phyloP scores from a whole-genome alignment of 1,139 yeast species.

The Candida sp. region DNA sequence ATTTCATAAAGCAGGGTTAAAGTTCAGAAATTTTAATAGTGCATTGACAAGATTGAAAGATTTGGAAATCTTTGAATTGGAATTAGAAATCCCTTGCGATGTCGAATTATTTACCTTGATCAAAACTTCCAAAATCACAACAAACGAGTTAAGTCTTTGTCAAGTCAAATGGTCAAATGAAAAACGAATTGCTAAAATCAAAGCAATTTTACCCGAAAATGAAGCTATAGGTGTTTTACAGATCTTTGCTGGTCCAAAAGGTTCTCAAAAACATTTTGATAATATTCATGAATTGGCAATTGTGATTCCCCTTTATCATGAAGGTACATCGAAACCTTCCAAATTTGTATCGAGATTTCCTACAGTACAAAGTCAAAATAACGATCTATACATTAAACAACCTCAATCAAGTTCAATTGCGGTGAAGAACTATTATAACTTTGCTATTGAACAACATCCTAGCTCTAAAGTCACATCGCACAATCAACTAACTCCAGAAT shows the following conservation, averaged over 20 bases:
- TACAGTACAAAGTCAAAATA: slow-evolving; percentile 61
- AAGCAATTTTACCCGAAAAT: slow-evolving; percentile 73
- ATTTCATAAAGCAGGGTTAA: slow-evolving; percentile 57
- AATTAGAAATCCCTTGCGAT: slow-evolving; percentile 64
- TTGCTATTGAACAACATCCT: slow-evolving; percentile 64
- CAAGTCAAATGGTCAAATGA: slow-evolving; percentile 73
- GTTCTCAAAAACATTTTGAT: slow-evolving; percentile 55
- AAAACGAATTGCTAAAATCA: slow-evolving; percentile 68
- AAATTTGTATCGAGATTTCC: slow-evolving; percentile 73
- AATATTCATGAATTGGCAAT: slow-evolving; percentile 69
- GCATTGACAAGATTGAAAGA: slow-evolving; percentile 73
- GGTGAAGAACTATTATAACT: slow-evolving; percentile 57
- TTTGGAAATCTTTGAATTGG: slow-evolving; percentile 76
- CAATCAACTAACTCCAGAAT: slow-evolving; percentile 39
- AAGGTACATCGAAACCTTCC: slow-evolving; percentile 55
- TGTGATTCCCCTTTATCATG: slow-evolving; percentile 76
- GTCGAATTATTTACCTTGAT: slow-evolving; percentile 60
- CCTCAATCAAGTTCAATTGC: slow-evolving; percentile 75
- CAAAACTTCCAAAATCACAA: slow-evolving; percentile 48
- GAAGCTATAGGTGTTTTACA: slow-evolving; percentile 70
- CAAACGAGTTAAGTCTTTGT: slow-evolving; percentile 59
- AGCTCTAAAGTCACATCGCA: slow-evolving; percentile 46
- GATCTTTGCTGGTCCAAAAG: slow-evolving; percentile 69
- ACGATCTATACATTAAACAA: slow-evolving; percentile 77
- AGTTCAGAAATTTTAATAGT: slow-evolving; percentile 68